phyloP scores from a whole-genome alignment of 306 rosid genomes.

The Rosa chinensis region DNA sequence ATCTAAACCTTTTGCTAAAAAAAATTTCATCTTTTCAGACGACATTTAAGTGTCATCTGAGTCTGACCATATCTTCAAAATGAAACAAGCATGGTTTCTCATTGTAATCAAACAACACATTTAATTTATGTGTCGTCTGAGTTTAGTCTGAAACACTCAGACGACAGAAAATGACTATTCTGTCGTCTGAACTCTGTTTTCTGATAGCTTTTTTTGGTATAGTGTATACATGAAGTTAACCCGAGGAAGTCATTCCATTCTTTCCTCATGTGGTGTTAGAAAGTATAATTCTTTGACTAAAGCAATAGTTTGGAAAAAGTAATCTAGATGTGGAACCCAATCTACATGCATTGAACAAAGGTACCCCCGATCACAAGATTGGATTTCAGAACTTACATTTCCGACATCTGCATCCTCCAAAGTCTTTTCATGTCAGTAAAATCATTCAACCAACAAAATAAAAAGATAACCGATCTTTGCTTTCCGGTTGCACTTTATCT shows the following conservation, averaged over 20 bases:
- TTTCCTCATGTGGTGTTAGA: not conserved
- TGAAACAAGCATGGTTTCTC: too few species aligned
- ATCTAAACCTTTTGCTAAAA: too few species aligned
- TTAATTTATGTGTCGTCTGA: too few species aligned
- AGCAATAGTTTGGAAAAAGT: not conserved
- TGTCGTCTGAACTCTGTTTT: too few species aligned
- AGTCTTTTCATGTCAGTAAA: not conserved
- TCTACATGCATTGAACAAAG: not conserved
- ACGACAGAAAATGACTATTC: too few species aligned
- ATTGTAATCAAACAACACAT: too few species aligned
- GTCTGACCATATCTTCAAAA: too few species aligned
- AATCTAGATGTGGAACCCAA: not conserved
- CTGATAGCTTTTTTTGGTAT: too few species aligned
- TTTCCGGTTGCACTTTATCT: not conserved
- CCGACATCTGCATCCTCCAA: not conserved
- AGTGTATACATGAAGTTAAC: not conserved
- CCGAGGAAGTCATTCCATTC: constrained; percentile 5
- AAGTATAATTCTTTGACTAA: constrained; percentile 14
- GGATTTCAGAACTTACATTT: not conserved
- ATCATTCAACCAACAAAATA: not conserved
- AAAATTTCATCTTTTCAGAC: too few species aligned
- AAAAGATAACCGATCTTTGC: not conserved
- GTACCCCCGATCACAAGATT: not conserved
- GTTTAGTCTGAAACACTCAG: too few species aligned
- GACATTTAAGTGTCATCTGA: too few species aligned